Conservation (phyloP, 768 basidiomycete genomes). For the Fomitopsis pulvina region DNA sequence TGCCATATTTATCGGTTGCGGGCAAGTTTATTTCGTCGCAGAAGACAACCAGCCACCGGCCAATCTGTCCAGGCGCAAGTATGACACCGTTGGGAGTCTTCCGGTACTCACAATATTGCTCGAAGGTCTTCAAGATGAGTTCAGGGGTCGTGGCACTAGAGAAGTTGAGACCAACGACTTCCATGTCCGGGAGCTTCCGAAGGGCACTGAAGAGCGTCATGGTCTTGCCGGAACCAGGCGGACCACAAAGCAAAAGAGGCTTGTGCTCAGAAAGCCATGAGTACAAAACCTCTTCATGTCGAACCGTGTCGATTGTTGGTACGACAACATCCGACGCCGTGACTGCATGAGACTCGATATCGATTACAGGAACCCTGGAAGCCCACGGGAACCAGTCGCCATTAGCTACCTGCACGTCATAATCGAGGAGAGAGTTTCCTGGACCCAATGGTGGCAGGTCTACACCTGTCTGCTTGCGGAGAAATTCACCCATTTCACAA, state of each 20-base stretch:
- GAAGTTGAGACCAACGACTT: conserved; percentile 98
- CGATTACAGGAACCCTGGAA: conserved; percentile 85
- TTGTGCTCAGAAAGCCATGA: conserved; percentile 99
- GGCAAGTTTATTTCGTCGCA: conserved; percentile 99
- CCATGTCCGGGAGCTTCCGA: conserved; percentile 96
- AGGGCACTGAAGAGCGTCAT: conserved; percentile 99
- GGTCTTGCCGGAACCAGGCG: conserved; percentile 99
- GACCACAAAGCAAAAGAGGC: conserved; percentile 95
- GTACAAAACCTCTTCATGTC: conserved; percentile 97
- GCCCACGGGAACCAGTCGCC: conserved; percentile 94
- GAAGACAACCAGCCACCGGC: conserved; percentile 98
- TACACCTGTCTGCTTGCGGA: conserved; percentile 80
- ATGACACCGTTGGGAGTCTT: conserved; percentile 99
- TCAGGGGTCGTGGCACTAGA: conserved; percentile 98
- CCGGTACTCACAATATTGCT: conserved; percentile 98
- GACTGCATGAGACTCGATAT: conserved; percentile 94
- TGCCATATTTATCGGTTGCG: conserved; percentile 95
- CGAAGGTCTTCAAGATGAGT: conserved; percentile 97
- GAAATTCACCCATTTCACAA: conserved; percentile 82
- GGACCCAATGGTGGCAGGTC: conserved; percentile 74
- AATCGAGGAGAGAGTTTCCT: conserved; percentile 89
- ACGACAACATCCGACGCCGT: conserved; percentile 96
- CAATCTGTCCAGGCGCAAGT: conserved; percentile 89
- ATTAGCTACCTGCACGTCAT: conserved; percentile 79
- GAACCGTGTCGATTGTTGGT: conserved; percentile 96